These are phyloP conservation scores for Fallopia convolvulus DNA, from an alignment of 148 eudicot genomes.

Conservation along the genomic window DNA sequence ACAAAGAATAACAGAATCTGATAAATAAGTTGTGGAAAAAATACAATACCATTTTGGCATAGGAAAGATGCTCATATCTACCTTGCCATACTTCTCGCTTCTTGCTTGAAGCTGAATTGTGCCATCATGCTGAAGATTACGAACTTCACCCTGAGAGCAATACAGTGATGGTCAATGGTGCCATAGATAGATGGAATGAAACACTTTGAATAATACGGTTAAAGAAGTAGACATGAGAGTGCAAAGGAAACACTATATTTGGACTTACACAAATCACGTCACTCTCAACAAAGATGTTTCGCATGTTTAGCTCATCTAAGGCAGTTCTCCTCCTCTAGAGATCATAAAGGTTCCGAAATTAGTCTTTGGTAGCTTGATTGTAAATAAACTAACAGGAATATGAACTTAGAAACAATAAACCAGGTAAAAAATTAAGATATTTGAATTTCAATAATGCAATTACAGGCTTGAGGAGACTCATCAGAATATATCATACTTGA, in stretches of 20 bases:
- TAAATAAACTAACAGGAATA: neutral
- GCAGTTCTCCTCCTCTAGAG: slow-evolving; percentile 76
- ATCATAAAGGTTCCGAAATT: neutral
- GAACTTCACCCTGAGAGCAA: slow-evolving; percentile 68
- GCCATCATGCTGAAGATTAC: slow-evolving; percentile 80
- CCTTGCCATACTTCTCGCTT: slow-evolving; percentile 98
- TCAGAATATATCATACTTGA: neutral
- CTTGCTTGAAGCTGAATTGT: slow-evolving; percentile 77
- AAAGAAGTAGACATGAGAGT: neutral
- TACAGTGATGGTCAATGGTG: neutral
- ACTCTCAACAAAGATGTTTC: slow-evolving; percentile 74
- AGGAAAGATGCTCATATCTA: slow-evolving; percentile 6
- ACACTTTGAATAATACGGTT: neutral
- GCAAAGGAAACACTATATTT: neutral
- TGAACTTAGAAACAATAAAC: neutral
- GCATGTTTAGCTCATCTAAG: slow-evolving; percentile 90
- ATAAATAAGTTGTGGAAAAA: neutral
- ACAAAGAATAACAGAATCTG: neutral
- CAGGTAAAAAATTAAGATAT: neutral
- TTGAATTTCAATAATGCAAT: neutral
- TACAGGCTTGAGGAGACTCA: neutral
- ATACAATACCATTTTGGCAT: too few species aligned
- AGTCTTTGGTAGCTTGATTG: neutral
- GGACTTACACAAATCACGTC: slow-evolving; percentile 87
- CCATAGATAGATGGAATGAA: neutral